phyloP scores from a whole-genome alignment of 345 rosid species.

The Euclidium syriacum region DNA sequence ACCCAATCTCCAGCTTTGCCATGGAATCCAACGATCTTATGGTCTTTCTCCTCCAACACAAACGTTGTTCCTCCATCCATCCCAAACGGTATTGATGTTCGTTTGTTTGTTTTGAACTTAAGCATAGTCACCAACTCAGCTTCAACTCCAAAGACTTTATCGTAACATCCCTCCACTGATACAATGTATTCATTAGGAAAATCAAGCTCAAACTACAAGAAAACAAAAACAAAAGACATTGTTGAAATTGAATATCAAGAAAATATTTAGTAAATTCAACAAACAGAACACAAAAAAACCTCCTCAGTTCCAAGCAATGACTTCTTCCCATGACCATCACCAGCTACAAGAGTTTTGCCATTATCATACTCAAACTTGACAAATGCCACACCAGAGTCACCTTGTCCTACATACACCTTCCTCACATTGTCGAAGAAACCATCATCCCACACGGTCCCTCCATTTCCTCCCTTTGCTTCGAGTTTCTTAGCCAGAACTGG shows the following conservation, averaged over 20 bases:
- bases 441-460: constrained; percentile 18
- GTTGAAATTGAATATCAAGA: neutral
- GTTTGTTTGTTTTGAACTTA: constrained; percentile 17
- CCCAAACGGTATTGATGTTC: constrained; percentile 21
- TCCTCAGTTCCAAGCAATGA: constrained; percentile 1
- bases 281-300: neutral
- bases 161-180: constrained; percentile 11
- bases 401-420: constrained; percentile 6
- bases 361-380: constrained; percentile 2
- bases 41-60: constrained; percentile 1
- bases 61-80: neutral
- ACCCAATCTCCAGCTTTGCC: constrained; percentile 14
- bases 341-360: neutral
- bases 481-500: neutral
- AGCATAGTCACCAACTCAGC: constrained; percentile 4
- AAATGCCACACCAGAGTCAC: neutral
- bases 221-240: neutral
- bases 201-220: constrained; percentile 16
- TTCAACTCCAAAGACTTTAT: constrained; percentile 2
- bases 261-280: neutral
- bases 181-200: constrained; percentile 9
- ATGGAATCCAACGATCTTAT: constrained; percentile 23
- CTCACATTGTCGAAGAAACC: constrained; percentile 1
- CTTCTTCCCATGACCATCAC: constrained; percentile 12
- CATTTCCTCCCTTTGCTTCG: constrained; percentile 7